Evolutionary conservation across 2,329 filamentous ascomycete species (phyloP).

Genomic region (Aureobasidium sp.): DNA sequence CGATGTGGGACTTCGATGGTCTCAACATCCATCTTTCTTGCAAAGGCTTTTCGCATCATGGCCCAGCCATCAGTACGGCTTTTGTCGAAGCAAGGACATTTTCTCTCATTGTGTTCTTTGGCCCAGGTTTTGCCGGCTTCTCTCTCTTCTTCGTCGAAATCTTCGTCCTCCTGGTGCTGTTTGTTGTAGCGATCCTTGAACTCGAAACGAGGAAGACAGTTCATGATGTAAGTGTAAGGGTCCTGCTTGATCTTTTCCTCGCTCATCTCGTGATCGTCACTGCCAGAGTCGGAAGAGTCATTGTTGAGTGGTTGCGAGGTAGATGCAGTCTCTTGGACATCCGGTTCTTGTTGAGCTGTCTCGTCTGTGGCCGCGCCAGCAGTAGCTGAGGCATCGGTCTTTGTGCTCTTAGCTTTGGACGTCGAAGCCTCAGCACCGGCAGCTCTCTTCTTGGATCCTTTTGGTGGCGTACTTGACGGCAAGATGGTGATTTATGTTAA

Average conservation of each 20-base stretch:
- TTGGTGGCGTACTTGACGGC: not conserved
- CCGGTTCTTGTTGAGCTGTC: not conserved
- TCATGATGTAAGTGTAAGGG: not conserved
- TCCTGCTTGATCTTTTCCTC: not conserved
- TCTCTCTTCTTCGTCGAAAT: not conserved
- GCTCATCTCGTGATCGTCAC: not conserved
- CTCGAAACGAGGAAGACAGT: not conserved
- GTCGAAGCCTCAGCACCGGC: not conserved
- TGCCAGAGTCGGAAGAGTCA: not conserved
- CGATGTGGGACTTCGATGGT: not conserved
- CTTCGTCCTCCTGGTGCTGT: not conserved
- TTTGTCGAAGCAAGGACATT: conserved; percentile 5
- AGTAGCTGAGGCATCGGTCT: not conserved
- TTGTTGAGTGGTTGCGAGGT: not conserved
- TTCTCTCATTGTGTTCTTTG: not conserved
- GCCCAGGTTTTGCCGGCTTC: not conserved
- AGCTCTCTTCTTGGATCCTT: not conserved
- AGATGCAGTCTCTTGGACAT: not conserved
- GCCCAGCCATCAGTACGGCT: not conserved
- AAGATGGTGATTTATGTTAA: no score
- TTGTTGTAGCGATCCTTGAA: not conserved
- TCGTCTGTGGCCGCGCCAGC: not conserved
- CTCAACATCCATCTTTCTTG: not conserved
- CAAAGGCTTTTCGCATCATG: conserved; percentile 5
- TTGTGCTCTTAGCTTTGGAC: not conserved